Evolutionary conservation across 2,329 filamentous ascomycete species (phyloP).

Genomic region (Dendrostoma leiphaemia): DNA sequence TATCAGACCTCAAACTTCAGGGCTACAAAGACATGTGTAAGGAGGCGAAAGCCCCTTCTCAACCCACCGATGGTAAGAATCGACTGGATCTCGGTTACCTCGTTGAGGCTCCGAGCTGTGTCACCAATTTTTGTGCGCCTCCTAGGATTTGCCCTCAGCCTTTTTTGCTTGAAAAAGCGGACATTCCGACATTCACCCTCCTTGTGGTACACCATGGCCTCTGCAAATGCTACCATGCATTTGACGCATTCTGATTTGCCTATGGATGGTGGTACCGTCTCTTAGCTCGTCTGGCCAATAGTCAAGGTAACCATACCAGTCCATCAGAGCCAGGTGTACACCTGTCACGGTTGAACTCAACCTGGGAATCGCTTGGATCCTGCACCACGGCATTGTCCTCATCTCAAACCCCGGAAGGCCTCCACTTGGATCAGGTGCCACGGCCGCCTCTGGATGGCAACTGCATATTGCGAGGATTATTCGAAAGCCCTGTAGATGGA

Average conservation of each 20-base stretch:
- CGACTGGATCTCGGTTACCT: conserved; percentile 2
- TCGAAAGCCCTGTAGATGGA: neutral
- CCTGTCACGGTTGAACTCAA: no score
- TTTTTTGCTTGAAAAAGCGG: neutral
- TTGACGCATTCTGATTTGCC: neutral
- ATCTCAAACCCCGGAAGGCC: no score
- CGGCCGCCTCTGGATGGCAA: neutral
- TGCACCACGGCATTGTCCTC: no score
- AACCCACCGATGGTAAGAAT: neutral
- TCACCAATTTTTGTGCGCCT: conserved; percentile 7
- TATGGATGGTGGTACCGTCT: neutral
- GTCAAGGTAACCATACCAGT: no score
- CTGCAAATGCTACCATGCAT: no score
- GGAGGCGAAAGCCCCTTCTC: neutral
- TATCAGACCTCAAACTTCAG: neutral
- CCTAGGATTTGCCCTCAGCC: neutral
- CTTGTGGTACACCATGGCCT: conserved; percentile 1
- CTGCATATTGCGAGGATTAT: neutral
- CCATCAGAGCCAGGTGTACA: no score
- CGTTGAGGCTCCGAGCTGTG: conserved; percentile 8
- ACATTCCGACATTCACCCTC: neutral
- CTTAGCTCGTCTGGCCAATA: neutral
- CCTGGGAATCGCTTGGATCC: no score
- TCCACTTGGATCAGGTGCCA: neutral
- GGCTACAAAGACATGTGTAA: neutral